A percentile compares a stretch with the other conserved stretches of the same genome.
Conservation (phyloP, 1,284 basidiomycete genomes). For the Marasmius sp. region DNA sequence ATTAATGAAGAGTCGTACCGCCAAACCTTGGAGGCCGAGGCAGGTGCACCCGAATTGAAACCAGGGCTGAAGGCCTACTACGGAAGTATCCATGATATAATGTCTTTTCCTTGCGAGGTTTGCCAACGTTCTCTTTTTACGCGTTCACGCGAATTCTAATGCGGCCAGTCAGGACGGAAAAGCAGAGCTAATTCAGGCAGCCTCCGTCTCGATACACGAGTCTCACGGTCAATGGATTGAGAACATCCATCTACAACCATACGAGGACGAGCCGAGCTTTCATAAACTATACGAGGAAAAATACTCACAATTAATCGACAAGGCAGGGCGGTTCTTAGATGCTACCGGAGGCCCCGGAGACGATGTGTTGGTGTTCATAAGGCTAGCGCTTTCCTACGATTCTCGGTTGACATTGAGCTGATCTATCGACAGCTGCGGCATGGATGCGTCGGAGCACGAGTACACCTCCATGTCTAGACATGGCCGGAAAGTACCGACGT, state of each 20-base stretch:
- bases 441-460: slow-evolving; percentile 94
- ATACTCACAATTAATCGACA: slow-evolving; percentile 71
- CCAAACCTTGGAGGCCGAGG: slow-evolving; percentile 56
- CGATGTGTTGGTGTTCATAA: slow-evolving; percentile 85
- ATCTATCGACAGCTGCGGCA: slow-evolving; percentile 62
- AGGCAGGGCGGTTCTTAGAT: slow-evolving; percentile 74
- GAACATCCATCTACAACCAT: slow-evolving; percentile 87
- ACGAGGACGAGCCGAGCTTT: slow-evolving; percentile 76
- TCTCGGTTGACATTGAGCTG: neutral
- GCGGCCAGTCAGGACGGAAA: slow-evolving; percentile 71
- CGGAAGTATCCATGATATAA: slow-evolving; percentile 87
- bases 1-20: slow-evolving; percentile 88
- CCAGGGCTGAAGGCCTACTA: slow-evolving; percentile 79
- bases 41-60: slow-evolving; percentile 32
- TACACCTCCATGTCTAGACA: slow-evolving; percentile 92
- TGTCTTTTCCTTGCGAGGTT: slow-evolving; percentile 92
- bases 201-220: slow-evolving; percentile 78
- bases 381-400: slow-evolving; percentile 43
- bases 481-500: slow-evolving; percentile 83
- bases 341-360: slow-evolving; percentile 63
- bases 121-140: slow-evolving; percentile 9
- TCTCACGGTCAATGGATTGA: slow-evolving; percentile 90
- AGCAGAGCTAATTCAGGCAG: slow-evolving; percentile 75
- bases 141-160: neutral
- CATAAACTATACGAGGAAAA: slow-evolving; percentile 69